Base-by-base conservation (phyloP, 78 protist species). In the Dictyostelium purpureum region DNA sequence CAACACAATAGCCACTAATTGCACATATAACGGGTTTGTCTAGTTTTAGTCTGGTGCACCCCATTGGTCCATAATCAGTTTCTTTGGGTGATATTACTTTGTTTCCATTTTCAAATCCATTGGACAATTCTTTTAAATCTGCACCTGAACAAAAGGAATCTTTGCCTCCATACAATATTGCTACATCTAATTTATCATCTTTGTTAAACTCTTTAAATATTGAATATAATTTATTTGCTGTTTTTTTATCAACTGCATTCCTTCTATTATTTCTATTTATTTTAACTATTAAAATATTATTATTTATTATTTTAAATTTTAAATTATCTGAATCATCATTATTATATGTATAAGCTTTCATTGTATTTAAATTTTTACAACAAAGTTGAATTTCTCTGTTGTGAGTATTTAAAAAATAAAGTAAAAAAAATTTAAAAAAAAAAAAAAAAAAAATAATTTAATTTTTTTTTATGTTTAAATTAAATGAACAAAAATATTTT, bases 91-190 rank as follows among this genome's bases (percentile, higher is more conserved):
- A 3, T 65, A 35, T 2, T 12, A 35, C 31, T 65, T 19, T 65
- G 18, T 57, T 38, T 45, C 49, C 0, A 18, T 42, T 54, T 4
- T 52, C 19, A 24, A 4, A 16, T 16, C 37, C 51, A 28, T 12
- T 6, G 12, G 95, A 18, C 28, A 92, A 2, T 18, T 75, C 96
- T 74, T 95, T 93, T 59, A 96, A 79, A 40, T 96, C 98, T 6
- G 98, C 98, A 28, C 98, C 98, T 1, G 98, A 94, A 82, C 98
- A 96, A 74, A 96, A 96, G 18, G 28, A 52, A 24, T 71, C 70
- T 6, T 33, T 81, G 21, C 61, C 42, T 28, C 97, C 98, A 51
- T 56, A 40, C 31, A 96, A 43, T 14, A 96, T 91, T 0, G 96
- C 97, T 1, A 94, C 96, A 7, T 28, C 16, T 4, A 65, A 33